Conservation (phyloP, 345 rosid genomes). For the Zanthoxylum bungeanum region DNA sequence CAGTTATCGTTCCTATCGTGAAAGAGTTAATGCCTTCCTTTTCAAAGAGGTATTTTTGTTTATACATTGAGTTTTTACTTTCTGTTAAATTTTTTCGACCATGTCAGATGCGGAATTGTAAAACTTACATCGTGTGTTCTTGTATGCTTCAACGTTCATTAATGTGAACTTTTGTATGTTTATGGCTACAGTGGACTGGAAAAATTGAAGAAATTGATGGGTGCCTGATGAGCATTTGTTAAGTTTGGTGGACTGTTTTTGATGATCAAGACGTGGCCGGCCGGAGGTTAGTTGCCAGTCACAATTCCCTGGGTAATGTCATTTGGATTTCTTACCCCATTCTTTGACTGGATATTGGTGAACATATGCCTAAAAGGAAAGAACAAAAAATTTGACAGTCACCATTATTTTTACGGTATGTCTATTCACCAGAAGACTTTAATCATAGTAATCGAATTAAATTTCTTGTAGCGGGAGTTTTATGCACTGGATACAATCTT, state of each 20-base stretch:
- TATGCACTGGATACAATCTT: no score
- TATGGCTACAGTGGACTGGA: slow-evolving; percentile 39
- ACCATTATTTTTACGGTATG: neutral
- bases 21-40: slow-evolving; percentile 44
- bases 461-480: no score
- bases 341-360: neutral
- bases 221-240: neutral
- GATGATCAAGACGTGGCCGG: no score
- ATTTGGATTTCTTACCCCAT: no score
- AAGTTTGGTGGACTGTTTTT: neutral
- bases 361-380: neutral
- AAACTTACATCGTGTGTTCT: neutral
- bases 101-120: neutral
- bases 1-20: slow-evolving; percentile 23
- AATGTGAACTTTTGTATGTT: neutral
- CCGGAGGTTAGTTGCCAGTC: no score
- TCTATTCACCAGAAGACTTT: neutral
- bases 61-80: neutral
- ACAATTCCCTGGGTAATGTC: neutral
- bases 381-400: neutral
- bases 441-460: neutral
- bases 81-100: neutral
- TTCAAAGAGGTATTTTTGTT: slow-evolving; percentile 41
- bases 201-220: slow-evolving; percentile 39
- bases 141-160: neutral